Conservation (phyloP, 2,329 filamentous ascomycete genomes). For the Colletotrichum limetticola region DNA sequence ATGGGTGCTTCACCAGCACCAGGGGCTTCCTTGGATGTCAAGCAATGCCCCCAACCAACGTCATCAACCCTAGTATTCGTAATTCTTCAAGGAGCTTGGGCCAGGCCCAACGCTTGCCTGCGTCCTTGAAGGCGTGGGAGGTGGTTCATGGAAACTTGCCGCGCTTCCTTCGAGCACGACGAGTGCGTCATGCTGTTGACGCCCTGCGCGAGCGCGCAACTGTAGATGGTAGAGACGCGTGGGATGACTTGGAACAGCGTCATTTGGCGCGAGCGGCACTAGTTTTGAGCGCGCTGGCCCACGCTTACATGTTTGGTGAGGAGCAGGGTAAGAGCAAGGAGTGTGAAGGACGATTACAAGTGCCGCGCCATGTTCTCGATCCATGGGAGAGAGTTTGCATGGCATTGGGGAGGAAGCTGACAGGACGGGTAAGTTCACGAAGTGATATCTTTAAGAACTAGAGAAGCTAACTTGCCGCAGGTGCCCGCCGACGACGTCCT, state of each 20-base stretch:
- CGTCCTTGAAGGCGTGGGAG: constrained; percentile 25
- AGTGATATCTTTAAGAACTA: not conserved
- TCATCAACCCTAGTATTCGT: not conserved
- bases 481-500: constrained; percentile 31
- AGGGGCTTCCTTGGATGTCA: constrained; percentile 18
- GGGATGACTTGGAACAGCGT: constrained; percentile 13
- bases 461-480: not conserved
- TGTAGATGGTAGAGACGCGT: not conserved
- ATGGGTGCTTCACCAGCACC: constrained; percentile 18
- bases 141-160: constrained; percentile 15
- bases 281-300: constrained; percentile 23
- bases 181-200: constrained; percentile 26
- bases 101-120: constrained; percentile 5
- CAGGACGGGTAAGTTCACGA: constrained; percentile 17
- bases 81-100: not conserved
- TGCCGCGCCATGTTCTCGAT: constrained; percentile 15
- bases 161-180: constrained; percentile 8
- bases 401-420: constrained; percentile 14
- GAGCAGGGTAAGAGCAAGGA: not conserved
- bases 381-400: constrained; percentile 20
- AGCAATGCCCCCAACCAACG: not conserved
- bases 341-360: not conserved
- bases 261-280: constrained; percentile 25
- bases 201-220: not conserved
- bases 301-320: constrained; percentile 28